A percentile compares a stretch with the other conserved stretches of the same genome.
Evolutionary conservation across 495 filamentous ascomycete species (phyloP).

Genomic region (Lophium mytilinum): DNA sequence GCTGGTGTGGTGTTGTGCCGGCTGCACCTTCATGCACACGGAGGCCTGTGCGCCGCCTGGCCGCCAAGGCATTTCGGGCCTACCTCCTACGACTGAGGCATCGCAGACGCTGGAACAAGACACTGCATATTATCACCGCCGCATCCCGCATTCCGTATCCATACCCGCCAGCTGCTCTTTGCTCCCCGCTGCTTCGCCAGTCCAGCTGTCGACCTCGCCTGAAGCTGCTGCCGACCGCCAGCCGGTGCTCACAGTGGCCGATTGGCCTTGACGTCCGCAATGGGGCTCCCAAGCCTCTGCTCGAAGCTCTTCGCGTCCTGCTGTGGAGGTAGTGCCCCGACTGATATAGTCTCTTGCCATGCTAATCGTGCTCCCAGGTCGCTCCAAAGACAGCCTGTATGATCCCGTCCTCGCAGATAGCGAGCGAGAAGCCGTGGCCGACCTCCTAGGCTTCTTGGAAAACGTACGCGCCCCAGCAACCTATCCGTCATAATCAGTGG

Average conservation of each 20-base stretch:
- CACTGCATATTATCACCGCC: constrained; percentile 16
- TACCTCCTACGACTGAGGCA: too few species aligned
- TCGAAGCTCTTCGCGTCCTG: constrained; percentile 22
- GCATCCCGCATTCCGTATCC: background rate
- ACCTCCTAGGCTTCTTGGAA: constrained; percentile 89
- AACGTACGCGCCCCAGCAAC: constrained; percentile 53
- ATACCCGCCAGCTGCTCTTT: background rate
- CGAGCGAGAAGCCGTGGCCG: constrained; percentile 94
- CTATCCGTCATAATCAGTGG: background rate
- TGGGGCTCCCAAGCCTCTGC: constrained; percentile 24
- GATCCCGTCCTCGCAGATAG: constrained; percentile 93
- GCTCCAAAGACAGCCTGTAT: constrained; percentile 86
- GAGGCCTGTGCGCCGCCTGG: background rate
- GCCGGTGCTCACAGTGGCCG: constrained; percentile 13
- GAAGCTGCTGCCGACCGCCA: background rate
- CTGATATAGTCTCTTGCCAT: background rate
- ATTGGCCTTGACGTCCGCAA: constrained; percentile 21
- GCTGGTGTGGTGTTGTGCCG: background rate
- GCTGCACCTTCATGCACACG: background rate
- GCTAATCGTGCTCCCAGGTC: constrained; percentile 44
- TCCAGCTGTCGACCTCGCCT: background rate
- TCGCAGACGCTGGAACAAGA: constrained; percentile 5
- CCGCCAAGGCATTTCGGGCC: too few species aligned
- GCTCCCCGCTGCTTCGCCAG: background rate
- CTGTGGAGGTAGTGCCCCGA: constrained; percentile 23